Base-by-base conservation (phyloP, 2,329 filamentous ascomycete genomes). In the Colletotrichum tropicale region DNA sequence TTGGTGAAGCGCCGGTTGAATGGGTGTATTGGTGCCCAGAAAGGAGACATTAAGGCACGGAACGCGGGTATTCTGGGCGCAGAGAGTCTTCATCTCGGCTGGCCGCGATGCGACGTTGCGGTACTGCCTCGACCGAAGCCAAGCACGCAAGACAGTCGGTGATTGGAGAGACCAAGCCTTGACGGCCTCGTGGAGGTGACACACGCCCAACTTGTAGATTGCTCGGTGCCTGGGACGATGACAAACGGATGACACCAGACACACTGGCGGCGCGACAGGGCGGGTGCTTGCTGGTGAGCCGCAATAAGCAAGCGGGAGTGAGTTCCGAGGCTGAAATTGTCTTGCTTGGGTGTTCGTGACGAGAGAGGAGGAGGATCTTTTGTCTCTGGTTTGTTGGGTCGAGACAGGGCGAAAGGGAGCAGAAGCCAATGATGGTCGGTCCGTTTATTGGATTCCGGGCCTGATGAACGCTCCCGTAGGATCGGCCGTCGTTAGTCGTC, bases 71-170 rank as follows among this genome's bases (percentile, higher is more conserved):
- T 64, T 74, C 18, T 73, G 70, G 26, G 58, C 30, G 48, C 52
- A 52, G 48, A 28, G 18, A 36, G 32, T 43, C 36, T 61, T 72
- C 73, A 75, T 75, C 62, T 75, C 56, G 56, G 62, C 38, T 64
- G 24, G 55, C 43, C n/a, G 56, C 62, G 69, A 73, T 75, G 73
- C 62, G 73, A 75, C 64, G 10, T 43, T 62, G 21, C 73, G 69
- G 64, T 68, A 58, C 62, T 75, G 73, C 62, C 15, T 58, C 30
- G 38, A 62, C 73, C 69, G 70, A 48, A 65, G 62, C 62, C 62
- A 75, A 75, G 73, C 26, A 48, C 34, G 38, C 24, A 52, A 61
- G n/a, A 64, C 8, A 32, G 28, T n/a, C 9, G 10, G 28, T 32
- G 58, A 61, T 61, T 61, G 58, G 58, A n/a, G 30, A 48, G 24